Evolutionary conservation across 306 rosid genomes (phyloP).

Genomic region (Trichosanthes cucumerina): DNA sequence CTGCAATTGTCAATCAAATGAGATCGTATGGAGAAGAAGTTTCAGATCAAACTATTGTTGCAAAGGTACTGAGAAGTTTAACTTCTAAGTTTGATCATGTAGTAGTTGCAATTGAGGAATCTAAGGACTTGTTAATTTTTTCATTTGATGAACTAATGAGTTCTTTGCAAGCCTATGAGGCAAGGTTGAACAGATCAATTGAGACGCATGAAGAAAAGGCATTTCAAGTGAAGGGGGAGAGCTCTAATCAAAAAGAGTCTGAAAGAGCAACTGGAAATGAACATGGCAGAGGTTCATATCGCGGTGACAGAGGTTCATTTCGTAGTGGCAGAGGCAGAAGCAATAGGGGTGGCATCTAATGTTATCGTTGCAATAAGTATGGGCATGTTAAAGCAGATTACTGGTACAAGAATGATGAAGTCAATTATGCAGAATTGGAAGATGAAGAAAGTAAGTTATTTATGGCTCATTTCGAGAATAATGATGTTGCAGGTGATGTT

Average conservation of each 20-base stretch:
- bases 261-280: too few relatives aligned
- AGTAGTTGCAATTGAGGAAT: slow-evolving; percentile 2
- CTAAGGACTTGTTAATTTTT: neutral
- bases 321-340: neutral
- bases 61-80: too few relatives aligned
- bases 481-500: neutral
- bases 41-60: too few relatives aligned
- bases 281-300: too few relatives aligned
- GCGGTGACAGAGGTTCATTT: neutral
- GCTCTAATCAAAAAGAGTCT: too few relatives aligned
- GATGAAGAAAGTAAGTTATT: neutral
- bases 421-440: neutral
- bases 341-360: neutral
- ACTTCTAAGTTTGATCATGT: neutral
- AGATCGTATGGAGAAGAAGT: too few relatives aligned
- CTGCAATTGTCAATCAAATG: too few relatives aligned
- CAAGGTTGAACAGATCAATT: neutral
- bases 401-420: neutral
- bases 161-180: neutral
- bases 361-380: neutral
- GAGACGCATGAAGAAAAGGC: neutral
- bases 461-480: neutral
- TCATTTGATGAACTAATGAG: slow-evolving; percentile 3
- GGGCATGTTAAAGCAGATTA: neutral
- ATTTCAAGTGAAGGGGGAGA: neutral